Evolutionary conservation across 257 asterid genomes (phyloP).

Genomic region (Solanum clarkiae): DNA sequence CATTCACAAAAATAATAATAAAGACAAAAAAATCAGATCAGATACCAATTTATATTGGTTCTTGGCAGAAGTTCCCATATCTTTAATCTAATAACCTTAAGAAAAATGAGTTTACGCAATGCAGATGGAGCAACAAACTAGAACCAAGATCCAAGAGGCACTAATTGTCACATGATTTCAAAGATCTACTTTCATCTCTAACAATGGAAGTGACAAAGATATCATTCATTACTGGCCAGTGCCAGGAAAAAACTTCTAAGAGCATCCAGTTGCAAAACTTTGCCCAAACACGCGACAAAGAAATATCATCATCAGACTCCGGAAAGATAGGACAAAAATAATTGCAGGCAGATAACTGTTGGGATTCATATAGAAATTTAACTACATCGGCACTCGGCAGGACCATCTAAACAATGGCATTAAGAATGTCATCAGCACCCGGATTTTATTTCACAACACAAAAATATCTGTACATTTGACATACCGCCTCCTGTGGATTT

Average conservation of each 20-base stretch:
- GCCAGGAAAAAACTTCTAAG: background rate
- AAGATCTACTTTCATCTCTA: background rate
- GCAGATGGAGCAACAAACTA: background rate
- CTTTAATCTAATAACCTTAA: background rate
- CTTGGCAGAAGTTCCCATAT: background rate
- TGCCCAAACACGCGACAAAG: background rate
- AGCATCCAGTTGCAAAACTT: background rate
- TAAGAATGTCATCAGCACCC: background rate
- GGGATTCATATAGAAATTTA: background rate
- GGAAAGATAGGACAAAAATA: background rate
- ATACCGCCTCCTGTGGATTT: slow-evolving; percentile 70
- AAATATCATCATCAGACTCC: background rate
- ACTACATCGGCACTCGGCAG: background rate
- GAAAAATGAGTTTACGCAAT: background rate
- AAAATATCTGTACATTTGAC: background rate
- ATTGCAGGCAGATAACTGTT: background rate
- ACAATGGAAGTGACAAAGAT: background rate
- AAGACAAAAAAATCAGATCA: background rate
- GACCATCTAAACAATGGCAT: background rate
- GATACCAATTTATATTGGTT: background rate
- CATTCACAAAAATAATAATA: background rate
- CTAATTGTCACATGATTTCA: background rate
- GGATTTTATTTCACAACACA: background rate
- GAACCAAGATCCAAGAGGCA: background rate
- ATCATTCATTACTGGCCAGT: background rate